Evolutionary conservation across 2,329 filamentous ascomycete genomes (phyloP).

Genomic region (Hypoxylon sp.): DNA sequence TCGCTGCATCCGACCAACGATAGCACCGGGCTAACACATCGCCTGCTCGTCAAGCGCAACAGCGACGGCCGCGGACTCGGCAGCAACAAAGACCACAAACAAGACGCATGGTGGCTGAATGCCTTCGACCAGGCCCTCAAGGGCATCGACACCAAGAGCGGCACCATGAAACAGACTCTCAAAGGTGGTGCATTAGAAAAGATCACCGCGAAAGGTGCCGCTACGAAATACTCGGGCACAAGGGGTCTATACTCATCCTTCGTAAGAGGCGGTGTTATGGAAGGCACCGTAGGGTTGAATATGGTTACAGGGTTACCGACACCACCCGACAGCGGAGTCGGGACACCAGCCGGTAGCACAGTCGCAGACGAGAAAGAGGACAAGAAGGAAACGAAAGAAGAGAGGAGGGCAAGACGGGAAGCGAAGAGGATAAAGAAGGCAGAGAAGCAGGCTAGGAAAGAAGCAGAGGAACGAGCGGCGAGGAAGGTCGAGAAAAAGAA

Average conservation of each 20-base stretch:
- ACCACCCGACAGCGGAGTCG: constrained; percentile 46
- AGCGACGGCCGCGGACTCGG: constrained; percentile 83
- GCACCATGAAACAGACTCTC: constrained; percentile 65
- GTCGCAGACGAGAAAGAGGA: constrained; percentile 48
- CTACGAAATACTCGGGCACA: constrained; percentile 64
- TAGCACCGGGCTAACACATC: constrained; percentile 79
- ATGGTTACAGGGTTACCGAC: constrained; percentile 40
- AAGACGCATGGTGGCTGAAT: constrained; percentile 96
- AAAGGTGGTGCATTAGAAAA: constrained; percentile 60
- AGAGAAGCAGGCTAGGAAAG: constrained; percentile 40
- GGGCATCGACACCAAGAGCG: constrained; percentile 71
- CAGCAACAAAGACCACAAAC: constrained; percentile 70
- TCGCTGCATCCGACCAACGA: constrained; percentile 81
- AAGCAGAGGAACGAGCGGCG: constrained; percentile 32
- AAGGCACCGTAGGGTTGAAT: constrained; percentile 67
- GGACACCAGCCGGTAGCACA: constrained; percentile 38
- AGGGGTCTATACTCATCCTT: constrained; percentile 83
- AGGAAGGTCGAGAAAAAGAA: constrained; percentile 49
- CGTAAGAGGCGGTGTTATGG: constrained; percentile 79
- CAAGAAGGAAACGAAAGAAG: constrained; percentile 48
- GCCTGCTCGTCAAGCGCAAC: constrained; percentile 84
- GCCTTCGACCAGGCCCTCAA: constrained; percentile 93
- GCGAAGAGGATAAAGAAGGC: constrained; percentile 43
- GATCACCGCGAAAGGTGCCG: constrained; percentile 59
- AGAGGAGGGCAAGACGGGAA: constrained; percentile 43